These are phyloP conservation scores for Pseudopyrenochaeta lycopersici DNA, from an alignment of 2,329 filamentous ascomycete species.

Conservation along the genomic window DNA sequence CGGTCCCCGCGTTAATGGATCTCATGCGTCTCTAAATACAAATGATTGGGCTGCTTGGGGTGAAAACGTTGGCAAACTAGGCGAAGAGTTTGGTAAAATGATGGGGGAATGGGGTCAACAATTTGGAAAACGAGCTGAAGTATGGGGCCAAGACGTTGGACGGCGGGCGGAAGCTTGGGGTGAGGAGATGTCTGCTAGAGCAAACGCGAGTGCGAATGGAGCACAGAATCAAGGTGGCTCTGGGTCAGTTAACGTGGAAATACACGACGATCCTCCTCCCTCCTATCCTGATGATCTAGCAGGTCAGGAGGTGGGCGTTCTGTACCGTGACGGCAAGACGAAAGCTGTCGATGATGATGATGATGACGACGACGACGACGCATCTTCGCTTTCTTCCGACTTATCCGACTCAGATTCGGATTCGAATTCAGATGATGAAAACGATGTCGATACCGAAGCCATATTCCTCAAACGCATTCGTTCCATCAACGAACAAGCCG, in stretches of 20 bases:
- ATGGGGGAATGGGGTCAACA: slow-evolving; percentile 41
- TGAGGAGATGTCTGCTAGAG: slow-evolving; percentile 11
- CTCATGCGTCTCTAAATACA: slow-evolving; percentile 11
- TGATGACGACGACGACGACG: slow-evolving; percentile 28
- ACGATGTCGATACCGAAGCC: slow-evolving; percentile 15
- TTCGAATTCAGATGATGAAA: slow-evolving; percentile 21
- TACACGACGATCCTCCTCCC: slow-evolving; percentile 24
- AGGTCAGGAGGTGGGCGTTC: slow-evolving; percentile 30
- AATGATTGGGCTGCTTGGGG: slow-evolving; percentile 26
- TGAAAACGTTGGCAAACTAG: slow-evolving; percentile 34
- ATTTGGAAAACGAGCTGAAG: slow-evolving; percentile 36
- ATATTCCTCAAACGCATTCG: slow-evolving; percentile 26
- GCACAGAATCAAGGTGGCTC: background rate
- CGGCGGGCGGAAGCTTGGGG: slow-evolving; percentile 20
- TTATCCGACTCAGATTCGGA: slow-evolving; percentile 29
- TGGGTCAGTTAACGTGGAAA: background rate
- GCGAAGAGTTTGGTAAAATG: slow-evolving; percentile 44
- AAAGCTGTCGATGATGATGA: slow-evolving; percentile 18
- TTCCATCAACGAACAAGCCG: slow-evolving; percentile 32
- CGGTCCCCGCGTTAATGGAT: background rate
- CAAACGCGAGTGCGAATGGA: slow-evolving; percentile 9
- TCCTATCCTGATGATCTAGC: slow-evolving; percentile 16
- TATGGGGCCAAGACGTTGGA: slow-evolving; percentile 29
- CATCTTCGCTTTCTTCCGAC: slow-evolving; percentile 33
- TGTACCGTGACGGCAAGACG: slow-evolving; percentile 14